Percentiles rank a stretch among this genome's conserved stretches.
phyloP scores from a whole-genome alignment of 352 stramenopile genomes.

The Thraustochytrium striatum region DNA sequence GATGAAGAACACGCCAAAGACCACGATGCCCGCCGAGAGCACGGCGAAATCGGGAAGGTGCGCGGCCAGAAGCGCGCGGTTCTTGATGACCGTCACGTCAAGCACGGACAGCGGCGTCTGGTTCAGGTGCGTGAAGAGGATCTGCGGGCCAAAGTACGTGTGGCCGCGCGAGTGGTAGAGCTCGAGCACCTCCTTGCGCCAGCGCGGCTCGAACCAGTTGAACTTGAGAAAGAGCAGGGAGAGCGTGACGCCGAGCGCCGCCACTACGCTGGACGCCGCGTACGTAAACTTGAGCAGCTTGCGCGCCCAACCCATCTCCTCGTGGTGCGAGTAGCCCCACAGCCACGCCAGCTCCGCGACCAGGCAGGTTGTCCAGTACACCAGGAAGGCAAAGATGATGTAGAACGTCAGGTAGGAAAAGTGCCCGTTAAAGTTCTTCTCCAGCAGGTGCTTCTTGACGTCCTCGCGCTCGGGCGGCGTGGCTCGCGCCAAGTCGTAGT shows the following conservation, averaged over 20 bases:
- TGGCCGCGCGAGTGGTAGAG: constrained; percentile 9
- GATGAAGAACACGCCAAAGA: constrained; percentile 20
- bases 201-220: constrained; percentile 37
- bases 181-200: constrained; percentile 26
- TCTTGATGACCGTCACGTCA: constrained; percentile 28
- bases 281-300: constrained; percentile 35
- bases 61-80: neutral
- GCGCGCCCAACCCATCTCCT: constrained; percentile 7
- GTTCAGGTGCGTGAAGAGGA: constrained; percentile 44
- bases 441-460: constrained; percentile 17
- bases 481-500: neutral
- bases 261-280: neutral
- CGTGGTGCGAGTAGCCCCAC: neutral
- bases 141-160: constrained; percentile 15
- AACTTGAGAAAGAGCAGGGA: constrained; percentile 39
- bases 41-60: constrained; percentile 13
- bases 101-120: constrained; percentile 23
- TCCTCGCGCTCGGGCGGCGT: constrained; percentile 11
- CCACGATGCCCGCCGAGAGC: neutral
- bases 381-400: constrained; percentile 33
- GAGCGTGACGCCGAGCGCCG: constrained; percentile 8
- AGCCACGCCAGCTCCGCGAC: constrained; percentile 22
- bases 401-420: constrained; percentile 43
- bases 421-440: constrained; percentile 37
- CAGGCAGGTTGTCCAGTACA: constrained; percentile 29